These are phyloP conservation scores for Apiotrichum domesticum DNA, from an alignment of 1,284 basidiomycete species.

Conservation along the genomic window DNA sequence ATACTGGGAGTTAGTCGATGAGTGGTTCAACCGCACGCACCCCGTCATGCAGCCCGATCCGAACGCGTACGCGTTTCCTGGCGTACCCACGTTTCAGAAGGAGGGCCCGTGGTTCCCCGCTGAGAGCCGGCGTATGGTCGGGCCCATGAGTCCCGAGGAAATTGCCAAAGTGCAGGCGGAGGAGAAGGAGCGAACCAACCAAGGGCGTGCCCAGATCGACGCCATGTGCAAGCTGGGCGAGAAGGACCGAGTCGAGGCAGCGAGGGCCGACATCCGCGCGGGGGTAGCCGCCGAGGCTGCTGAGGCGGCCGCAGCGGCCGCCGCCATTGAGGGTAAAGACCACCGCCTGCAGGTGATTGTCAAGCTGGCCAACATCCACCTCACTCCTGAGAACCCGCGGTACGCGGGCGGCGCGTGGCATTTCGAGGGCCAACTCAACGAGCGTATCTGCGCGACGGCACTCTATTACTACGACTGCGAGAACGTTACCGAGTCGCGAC, in stretches of 20 bases:
- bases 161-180: background rate
- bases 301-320: background rate
- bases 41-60: conserved; percentile 11
- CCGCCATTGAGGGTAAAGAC: background rate
- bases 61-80: conserved; percentile 1
- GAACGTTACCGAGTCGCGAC: background rate
- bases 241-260: background rate
- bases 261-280: background rate
- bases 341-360: conserved; percentile 5
- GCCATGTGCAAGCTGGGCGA: background rate
- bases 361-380: conserved; percentile 8
- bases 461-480: conserved; percentile 6
- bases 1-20: background rate
- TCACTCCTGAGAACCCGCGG: conserved; percentile 4
- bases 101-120: background rate
- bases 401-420: conserved; percentile 6
- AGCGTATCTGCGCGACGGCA: conserved; percentile 4
- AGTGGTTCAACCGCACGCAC: conserved; percentile 14
- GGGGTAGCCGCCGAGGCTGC: background rate
- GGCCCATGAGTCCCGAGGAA: background rate
- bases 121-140: background rate
- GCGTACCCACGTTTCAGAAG: background rate
- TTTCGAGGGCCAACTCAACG: conserved; percentile 3
- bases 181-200: background rate
- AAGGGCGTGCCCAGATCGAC: too few species aligned